Conservation (phyloP, 495 filamentous ascomycete species). For the Penicillium flavigenum region DNA sequence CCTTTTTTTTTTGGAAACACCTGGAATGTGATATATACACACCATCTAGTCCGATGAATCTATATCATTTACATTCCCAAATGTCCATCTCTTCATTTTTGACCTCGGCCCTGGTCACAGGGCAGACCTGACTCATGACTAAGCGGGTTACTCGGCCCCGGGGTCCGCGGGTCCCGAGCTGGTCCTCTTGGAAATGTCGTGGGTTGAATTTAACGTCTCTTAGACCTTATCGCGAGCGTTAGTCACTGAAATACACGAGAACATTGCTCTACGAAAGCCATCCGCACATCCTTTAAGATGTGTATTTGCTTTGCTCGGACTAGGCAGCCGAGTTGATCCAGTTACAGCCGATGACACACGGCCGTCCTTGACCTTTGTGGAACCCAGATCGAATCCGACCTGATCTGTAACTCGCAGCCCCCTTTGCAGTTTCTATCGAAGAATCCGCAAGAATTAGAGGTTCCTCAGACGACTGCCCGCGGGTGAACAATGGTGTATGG, state of each 20-base stretch:
- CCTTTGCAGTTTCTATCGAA: constrained; percentile 3
- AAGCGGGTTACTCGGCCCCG: not conserved
- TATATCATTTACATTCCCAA: not conserved
- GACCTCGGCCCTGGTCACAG: too few relatives aligned
- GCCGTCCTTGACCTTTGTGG: constrained; percentile 13
- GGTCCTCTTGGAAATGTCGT: not conserved
- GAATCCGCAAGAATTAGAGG: constrained; percentile 1
- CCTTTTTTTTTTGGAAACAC: constrained; percentile 7
- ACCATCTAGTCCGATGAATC: constrained; percentile 5
- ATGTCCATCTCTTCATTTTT: not conserved
- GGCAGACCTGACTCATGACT: constrained; percentile 1
- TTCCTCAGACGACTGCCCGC: not conserved
- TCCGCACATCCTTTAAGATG: constrained; percentile 11
- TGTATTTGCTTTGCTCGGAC: constrained; percentile 13
- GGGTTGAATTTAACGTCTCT: not conserved
- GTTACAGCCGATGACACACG: constrained; percentile 14
- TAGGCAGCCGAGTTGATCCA: constrained; percentile 26
- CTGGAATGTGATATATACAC: constrained; percentile 11
- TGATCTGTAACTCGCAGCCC: constrained; percentile 3
- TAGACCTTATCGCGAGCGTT: not conserved
- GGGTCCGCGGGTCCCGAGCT: too few relatives aligned
- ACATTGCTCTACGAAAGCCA: not conserved
- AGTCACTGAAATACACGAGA: not conserved
- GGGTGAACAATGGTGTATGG: constrained; percentile 45
- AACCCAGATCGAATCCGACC: constrained; percentile 15